Base-by-base conservation (phyloP, 768 basidiomycete species). In the Phaeotremella skinneri region DNA sequence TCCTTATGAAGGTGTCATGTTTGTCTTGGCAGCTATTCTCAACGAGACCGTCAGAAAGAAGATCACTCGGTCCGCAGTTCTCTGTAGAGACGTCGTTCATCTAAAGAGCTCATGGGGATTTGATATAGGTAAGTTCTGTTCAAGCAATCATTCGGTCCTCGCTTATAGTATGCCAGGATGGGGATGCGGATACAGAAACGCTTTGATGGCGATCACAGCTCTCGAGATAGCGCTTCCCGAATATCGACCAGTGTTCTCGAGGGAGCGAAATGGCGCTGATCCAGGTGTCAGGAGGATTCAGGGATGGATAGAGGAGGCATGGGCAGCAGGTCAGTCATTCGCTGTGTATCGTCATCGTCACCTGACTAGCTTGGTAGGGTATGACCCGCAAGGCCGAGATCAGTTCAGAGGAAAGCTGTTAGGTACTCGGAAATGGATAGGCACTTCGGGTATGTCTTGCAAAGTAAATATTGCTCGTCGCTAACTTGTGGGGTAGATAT, bases 231-330 rank as follows among this genome's bases (percentile, higher is more conserved):
- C 55, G 4, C 31, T 32, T 4, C 65, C 68, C 2, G 42, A 56
- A 3, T 69, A 72, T 53, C 59, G 61, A 25, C 29, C 50, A 2
- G 29, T 70, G 11, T 74, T 74, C 54, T 61, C 59, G 13, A 23
- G 42, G 4, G 56, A 65, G 5, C 82, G 83, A 3, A 76, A 74
- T 39, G 69, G 68, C 9, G 39, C 67, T 1, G 60, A 69, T 13
- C 91, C 91, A 1, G 81, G 89, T 20, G 81, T 94, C 17, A 79
- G 85, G 17, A 86, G 88, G 67, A 70, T 93, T 30, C 91, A 94
- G 68, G 69, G 59, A 6, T 87, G 86, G 85, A 85, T 96, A 45
- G 88, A 94, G 73, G 79, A 81, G 55, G 91, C 91, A 2, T 96
- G 91, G 91, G 76, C 79, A 34, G 79, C 79, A 32, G 88, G 89